Conservation (phyloP, 768 basidiomycete genomes). For the Russula vinacea region DNA sequence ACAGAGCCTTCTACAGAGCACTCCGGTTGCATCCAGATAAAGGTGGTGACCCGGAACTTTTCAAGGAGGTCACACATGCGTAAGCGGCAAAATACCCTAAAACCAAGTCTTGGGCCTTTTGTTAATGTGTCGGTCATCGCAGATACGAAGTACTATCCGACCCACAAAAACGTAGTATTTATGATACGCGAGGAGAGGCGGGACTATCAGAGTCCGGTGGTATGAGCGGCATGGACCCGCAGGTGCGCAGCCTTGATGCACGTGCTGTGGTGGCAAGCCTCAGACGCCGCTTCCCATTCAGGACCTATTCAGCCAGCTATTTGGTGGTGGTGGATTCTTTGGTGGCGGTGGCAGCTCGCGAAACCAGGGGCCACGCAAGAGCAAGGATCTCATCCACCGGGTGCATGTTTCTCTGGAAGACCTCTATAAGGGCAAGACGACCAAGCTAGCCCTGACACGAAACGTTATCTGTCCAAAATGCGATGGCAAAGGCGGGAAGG, state of each 20-base stretch:
- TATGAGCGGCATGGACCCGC: constrained; percentile 96
- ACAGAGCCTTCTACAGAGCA: constrained; percentile 49
- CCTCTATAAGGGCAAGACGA: constrained; percentile 97
- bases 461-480: constrained; percentile 93
- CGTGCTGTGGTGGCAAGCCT: neutral
- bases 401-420: constrained; percentile 97
- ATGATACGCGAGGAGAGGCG: constrained; percentile 91
- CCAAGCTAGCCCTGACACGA: constrained; percentile 94
- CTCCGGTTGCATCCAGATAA: constrained; percentile 88
- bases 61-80: constrained; percentile 98
- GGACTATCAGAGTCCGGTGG: constrained; percentile 83
- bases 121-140: constrained; percentile 17
- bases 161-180: constrained; percentile 71
- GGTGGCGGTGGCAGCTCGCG: constrained; percentile 61
- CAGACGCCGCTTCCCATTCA: constrained; percentile 33
- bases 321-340: constrained; percentile 77
- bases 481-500: constrained; percentile 96
- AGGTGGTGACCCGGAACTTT: constrained; percentile 92
- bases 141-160: constrained; percentile 95
- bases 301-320: constrained; percentile 97
- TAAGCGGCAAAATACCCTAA: constrained; percentile 44
- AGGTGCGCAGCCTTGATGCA: constrained; percentile 47
- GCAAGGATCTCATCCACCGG: constrained; percentile 97
- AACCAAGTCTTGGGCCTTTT: constrained; percentile 22
- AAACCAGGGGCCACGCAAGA: constrained; percentile 73